Percentiles rank a stretch among this genome's conserved stretches.
Conservation (phyloP, 805 yeast species). For the Metschnikowia reukaufii region DNA sequence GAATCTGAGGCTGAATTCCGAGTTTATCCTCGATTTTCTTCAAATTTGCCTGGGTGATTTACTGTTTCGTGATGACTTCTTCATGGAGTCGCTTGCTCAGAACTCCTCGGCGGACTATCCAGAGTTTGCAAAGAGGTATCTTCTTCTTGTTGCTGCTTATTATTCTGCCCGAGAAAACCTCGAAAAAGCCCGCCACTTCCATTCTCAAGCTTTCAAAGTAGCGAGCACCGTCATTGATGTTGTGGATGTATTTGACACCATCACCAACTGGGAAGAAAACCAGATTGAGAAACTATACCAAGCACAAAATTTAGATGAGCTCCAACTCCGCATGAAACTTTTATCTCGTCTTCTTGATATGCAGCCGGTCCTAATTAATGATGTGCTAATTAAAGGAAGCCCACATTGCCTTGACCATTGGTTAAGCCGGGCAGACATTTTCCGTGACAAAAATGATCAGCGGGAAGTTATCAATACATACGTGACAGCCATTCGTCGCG, state of each 20-base stretch:
- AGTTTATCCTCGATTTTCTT: constrained; percentile 9
- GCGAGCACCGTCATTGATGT: constrained; percentile 61
- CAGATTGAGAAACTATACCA: constrained; percentile 26
- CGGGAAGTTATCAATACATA: constrained; percentile 48
- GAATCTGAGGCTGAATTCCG: constrained; percentile 1
- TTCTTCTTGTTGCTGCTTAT: constrained; percentile 49
- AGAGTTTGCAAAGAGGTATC: constrained; percentile 56
- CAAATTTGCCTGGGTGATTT: constrained; percentile 3
- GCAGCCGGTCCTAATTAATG: constrained; percentile 61
- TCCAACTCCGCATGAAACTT: constrained; percentile 45
- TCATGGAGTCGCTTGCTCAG: constrained; percentile 7
- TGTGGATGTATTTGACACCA: constrained; percentile 60
- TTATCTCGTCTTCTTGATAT: constrained; percentile 58
- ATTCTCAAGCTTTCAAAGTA: constrained; percentile 47
- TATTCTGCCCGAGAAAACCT: constrained; percentile 39
- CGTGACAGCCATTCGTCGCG: constrained; percentile 61
- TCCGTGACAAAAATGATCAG: constrained; percentile 33
- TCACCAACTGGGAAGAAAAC: constrained; percentile 59
- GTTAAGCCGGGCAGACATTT: constrained; percentile 59
- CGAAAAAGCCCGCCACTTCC: constrained; percentile 30
- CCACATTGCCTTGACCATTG: constrained; percentile 64
- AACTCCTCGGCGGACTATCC: constrained; percentile 42
- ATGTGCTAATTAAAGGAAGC: constrained; percentile 62
- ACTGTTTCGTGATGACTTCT: constrained; percentile 2
- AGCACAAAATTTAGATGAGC: constrained; percentile 21